phyloP scores from a whole-genome alignment of 176 grass and related monocot genomes.

The Themeda triandra region DNA sequence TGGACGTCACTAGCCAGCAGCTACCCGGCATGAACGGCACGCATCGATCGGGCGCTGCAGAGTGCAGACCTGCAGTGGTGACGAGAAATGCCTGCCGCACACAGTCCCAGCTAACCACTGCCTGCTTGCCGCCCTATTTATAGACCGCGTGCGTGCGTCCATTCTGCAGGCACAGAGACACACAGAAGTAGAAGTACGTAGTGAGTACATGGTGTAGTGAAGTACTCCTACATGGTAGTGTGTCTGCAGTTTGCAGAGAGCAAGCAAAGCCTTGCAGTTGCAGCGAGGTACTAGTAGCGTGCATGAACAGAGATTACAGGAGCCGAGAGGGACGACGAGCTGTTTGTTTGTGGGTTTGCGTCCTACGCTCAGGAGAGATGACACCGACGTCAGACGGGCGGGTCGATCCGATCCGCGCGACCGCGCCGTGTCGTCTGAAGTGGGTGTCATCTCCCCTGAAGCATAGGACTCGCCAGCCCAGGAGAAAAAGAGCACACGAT shows the following conservation, averaged over 20 bases:
- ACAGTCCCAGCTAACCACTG: not conserved
- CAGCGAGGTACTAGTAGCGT: not conserved
- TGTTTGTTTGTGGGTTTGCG: not conserved
- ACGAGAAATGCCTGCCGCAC: not conserved
- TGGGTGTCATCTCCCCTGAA: conserved; percentile 51
- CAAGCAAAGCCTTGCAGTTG: not conserved
- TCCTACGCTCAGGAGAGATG: conserved; percentile 72
- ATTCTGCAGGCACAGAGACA: not conserved
- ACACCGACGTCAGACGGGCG: conserved; percentile 31
- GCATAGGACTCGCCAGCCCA: conserved; percentile 12
- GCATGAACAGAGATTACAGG: not conserved
- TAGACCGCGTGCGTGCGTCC: not conserved
- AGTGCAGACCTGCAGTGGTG: not conserved
- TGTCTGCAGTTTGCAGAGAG: no score
- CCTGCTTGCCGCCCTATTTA: conserved; percentile 17
- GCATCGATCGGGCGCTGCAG: not conserved
- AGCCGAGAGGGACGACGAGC: not conserved
- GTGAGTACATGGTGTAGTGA: no score
- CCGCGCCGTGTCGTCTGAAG: not conserved
- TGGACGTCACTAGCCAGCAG: not conserved
- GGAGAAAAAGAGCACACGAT: no score
- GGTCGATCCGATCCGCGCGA: not conserved
- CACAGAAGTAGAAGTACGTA: no score
- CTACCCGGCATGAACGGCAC: not conserved
- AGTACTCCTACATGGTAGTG: no score